A percentile compares a stretch with the other conserved stretches of the same genome.
Evolutionary conservation across 805 yeast genomes (phyloP).

Genomic region (Ogataea trehalophila): DNA sequence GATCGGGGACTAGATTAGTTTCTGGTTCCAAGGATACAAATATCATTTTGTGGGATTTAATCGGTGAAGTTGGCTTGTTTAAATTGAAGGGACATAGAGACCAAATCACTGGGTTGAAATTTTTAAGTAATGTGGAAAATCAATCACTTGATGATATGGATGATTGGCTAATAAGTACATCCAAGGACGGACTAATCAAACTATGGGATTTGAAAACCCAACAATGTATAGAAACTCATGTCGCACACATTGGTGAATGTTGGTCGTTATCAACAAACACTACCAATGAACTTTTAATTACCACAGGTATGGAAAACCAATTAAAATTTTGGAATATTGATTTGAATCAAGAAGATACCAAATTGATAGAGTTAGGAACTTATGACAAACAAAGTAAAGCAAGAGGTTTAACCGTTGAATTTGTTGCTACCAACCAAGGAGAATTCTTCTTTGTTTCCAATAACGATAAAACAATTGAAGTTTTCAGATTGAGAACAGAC

Average conservation of each 20-base stretch:
- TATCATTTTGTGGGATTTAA: conserved; percentile 91
- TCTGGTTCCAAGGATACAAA: conserved; percentile 86
- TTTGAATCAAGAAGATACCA: conserved; percentile 42
- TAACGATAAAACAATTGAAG: conserved; percentile 73
- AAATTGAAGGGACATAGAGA: conserved; percentile 87
- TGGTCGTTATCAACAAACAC: conserved; percentile 65
- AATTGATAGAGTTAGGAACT: conserved; percentile 55
- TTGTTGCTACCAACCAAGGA: conserved; percentile 35
- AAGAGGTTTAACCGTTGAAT: conserved; percentile 58
- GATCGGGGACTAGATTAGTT: conserved; percentile 75
- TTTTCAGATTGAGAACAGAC: conserved; percentile 68
- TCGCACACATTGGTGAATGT: conserved; percentile 90
- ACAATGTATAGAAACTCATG: conserved; percentile 91
- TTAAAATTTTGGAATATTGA: conserved; percentile 80
- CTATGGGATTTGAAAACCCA: conserved; percentile 89
- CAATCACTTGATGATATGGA: conserved; percentile 47
- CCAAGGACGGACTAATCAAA: conserved; percentile 89
- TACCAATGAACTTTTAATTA: conserved; percentile 42
- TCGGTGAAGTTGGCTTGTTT: conserved; percentile 84
- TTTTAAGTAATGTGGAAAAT: conserved; percentile 34
- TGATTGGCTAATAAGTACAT: conserved; percentile 68
- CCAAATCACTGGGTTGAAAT: conserved; percentile 71
- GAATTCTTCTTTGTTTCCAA: conserved; percentile 68
- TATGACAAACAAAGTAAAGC: conserved; percentile 74
- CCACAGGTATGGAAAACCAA: conserved; percentile 78